These are phyloP conservation scores for Populus tremula DNA, from an alignment of 345 rosid species.

Conservation along the genomic window DNA sequence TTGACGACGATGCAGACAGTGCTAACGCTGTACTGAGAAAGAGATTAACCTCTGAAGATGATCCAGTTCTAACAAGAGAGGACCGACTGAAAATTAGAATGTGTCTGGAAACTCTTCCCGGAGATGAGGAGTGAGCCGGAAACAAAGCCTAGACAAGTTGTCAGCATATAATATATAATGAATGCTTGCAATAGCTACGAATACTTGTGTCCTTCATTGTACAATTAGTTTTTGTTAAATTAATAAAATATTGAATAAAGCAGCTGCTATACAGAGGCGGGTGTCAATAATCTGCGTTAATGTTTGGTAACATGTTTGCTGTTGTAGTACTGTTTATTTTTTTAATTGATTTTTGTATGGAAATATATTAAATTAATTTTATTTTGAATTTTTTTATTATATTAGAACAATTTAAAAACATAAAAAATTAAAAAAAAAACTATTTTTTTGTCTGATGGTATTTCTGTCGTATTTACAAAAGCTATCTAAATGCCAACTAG, in stretches of 20 bases:
- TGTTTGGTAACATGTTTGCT: too few species aligned
- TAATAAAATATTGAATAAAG: slow-evolving; percentile 13
- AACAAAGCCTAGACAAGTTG: not conserved
- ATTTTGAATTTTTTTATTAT: too few species aligned
- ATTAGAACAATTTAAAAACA: too few species aligned
- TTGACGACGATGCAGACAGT: slow-evolving; percentile 39
- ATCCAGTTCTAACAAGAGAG: slow-evolving; percentile 56
- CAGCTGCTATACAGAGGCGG: not conserved
- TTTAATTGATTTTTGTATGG: too few species aligned
- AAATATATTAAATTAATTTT: too few species aligned
- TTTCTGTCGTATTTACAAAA: too few species aligned
- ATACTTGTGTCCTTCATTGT: not conserved
- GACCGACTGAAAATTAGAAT: slow-evolving; percentile 53
- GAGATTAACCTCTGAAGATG: slow-evolving; percentile 45
- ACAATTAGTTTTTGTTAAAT: not conserved
- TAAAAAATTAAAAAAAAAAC: too few species aligned
- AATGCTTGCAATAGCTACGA: not conserved
- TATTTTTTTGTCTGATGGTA: too few species aligned
- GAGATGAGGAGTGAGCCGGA: slow-evolving; percentile 28
- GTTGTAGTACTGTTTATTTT: too few species aligned
- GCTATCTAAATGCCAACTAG: not conserved
- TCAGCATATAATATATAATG: slow-evolving; percentile 7
- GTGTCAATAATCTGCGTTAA: not conserved
- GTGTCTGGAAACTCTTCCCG: slow-evolving; percentile 56
- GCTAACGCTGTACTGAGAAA: slow-evolving; percentile 39